Base-by-base conservation (phyloP, 176 grass and related monocot species). In the Puccinellia tenuiflora region DNA sequence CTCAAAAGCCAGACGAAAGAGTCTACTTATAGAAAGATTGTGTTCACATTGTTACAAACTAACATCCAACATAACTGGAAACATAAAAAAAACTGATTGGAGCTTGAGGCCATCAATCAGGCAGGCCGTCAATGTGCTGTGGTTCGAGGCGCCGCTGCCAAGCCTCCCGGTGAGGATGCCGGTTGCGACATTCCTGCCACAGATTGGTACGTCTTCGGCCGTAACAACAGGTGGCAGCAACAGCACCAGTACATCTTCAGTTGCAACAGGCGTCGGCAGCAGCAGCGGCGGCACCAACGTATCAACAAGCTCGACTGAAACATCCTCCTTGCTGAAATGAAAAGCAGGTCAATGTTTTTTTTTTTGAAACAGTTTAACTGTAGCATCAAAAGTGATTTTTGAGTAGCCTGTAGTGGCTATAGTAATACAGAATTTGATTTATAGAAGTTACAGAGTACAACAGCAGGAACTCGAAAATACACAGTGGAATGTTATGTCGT, bases 131-230 rank as follows among this genome's bases (percentile, higher is more conserved):
- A n/a, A n/a, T n/a, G n/a, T n/a, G n/a, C n/a, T n/a, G n/a, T n/a
- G n/a, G n/a, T n/a, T n/a, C n/a, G n/a, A n/a, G n/a, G n/a, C n/a
- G n/a, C n/a, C n/a, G n/a, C 31, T 78, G 55, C 86, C 83, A 0
- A 57, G 10, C 35, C 51, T 94, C 5, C 85, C 85, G 9, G 9
- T 61, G 3, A 72, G 37, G 11, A 86, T 71, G 79, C 92, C 92
- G 14, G 75, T 83, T 45, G 56, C 34, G 1, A 68, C 20, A 35
- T 82, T 15, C 85, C 26, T 82, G 62, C 48, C 71, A 0, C 62
- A 62, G 6, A 15, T 33, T 37, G 85, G 66, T 11, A 76, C 85
- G 1, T 55, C 68, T 55, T 86, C 20, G 0, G 46, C 10, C 20
- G 13, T 0, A 0, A 81, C 79, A 16, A 28, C 35, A 2, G 20